Evolutionary conservation across 495 filamentous ascomycete species (phyloP).

Genomic region (Monascus purpureus): DNA sequence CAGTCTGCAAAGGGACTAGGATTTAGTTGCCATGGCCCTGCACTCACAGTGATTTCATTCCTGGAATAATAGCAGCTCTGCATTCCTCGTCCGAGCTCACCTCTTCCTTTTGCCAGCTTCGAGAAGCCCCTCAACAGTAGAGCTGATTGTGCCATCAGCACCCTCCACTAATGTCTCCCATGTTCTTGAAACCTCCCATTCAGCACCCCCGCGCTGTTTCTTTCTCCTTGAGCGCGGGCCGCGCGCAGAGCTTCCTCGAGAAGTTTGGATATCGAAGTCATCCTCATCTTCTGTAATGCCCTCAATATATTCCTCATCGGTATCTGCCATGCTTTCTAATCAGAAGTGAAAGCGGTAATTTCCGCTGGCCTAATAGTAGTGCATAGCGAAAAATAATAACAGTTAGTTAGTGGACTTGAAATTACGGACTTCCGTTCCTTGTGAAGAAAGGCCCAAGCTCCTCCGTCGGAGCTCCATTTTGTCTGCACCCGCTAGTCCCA

Average conservation of each 20-base stretch:
- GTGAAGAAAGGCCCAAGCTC: slow-evolving; percentile 58
- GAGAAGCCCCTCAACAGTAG: slow-evolving; percentile 51
- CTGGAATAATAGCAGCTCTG: not conserved
- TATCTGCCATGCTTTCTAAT: slow-evolving; percentile 36
- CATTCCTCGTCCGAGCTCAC: slow-evolving; percentile 22
- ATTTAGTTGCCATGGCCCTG: slow-evolving; percentile 3
- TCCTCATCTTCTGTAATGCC: slow-evolving; percentile 74
- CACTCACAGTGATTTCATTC: not conserved
- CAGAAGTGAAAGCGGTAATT: slow-evolving; percentile 34
- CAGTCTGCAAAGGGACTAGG: slow-evolving; percentile 33
- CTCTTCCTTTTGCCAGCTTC: slow-evolving; percentile 65
- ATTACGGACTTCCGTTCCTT: no score
- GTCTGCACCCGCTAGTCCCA: no score
- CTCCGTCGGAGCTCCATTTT: slow-evolving; percentile 24
- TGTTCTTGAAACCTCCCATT: slow-evolving; percentile 40
- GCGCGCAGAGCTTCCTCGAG: slow-evolving; percentile 13
- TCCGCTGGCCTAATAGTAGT: no score
- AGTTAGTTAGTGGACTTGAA: no score
- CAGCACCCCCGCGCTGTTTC: slow-evolving; percentile 43
- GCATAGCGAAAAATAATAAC: no score
- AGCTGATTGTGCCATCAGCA: slow-evolving; percentile 60
- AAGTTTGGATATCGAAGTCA: slow-evolving; percentile 42
- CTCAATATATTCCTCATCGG: slow-evolving; percentile 73
- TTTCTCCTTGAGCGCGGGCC: slow-evolving; percentile 29
- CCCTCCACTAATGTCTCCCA: slow-evolving; percentile 59